phyloP scores from a whole-genome alignment of 176 grass and related monocot species.

The Themeda triandra region DNA sequence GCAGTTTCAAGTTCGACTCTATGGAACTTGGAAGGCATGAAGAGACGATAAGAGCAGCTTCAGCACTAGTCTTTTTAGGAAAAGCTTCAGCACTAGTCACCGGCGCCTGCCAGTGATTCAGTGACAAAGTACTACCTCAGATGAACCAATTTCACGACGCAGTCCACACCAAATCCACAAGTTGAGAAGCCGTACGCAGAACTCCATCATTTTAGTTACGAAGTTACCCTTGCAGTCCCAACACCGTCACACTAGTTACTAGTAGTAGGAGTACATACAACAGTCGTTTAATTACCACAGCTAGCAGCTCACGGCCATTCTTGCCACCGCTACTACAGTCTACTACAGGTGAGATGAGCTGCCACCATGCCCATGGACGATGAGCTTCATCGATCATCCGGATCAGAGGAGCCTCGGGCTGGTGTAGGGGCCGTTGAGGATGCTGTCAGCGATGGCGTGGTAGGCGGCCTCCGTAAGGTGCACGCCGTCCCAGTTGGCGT shows the following conservation, averaged over 20 bases:
- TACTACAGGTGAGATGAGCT: neutral
- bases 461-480: constrained; percentile 85
- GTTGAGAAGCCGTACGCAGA: neutral
- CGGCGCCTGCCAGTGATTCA: no score
- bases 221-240: neutral
- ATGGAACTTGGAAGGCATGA: no score
- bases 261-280: neutral
- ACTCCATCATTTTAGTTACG: neutral
- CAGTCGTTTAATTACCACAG: neutral
- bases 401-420: constrained; percentile 54
- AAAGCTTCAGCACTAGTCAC: no score
- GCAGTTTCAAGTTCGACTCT: no score
- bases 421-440: constrained; percentile 62
- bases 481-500: constrained; percentile 81
- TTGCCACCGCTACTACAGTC: neutral
- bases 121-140: no score
- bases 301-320: neutral
- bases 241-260: neutral
- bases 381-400: neutral
- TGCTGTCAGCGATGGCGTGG: constrained; percentile 60
- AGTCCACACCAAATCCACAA: neutral
- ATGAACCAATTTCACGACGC: no score
- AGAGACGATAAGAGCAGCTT: no score
- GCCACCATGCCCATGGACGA: neutral
- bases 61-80: no score